phyloP scores from a whole-genome alignment of 371 early-diverging fungal species.

The Dinochytrium kinnereticum region DNA sequence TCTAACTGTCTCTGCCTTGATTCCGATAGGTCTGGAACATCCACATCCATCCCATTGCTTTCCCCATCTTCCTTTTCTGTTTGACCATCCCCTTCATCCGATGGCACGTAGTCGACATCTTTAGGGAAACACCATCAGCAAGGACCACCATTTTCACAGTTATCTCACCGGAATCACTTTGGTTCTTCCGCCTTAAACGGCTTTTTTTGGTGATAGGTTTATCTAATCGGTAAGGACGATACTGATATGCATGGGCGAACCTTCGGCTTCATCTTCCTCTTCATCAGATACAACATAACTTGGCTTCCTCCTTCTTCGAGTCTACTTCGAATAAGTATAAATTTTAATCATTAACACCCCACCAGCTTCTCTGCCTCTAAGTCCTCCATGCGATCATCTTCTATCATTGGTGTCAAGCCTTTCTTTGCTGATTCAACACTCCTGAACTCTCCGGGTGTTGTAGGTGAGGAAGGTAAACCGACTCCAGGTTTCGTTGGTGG shows the following conservation, averaged over 20 bases:
- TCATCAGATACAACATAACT: conserved; percentile 47
- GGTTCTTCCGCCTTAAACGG: background rate
- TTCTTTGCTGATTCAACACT: too few species aligned
- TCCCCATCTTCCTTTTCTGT: background rate
- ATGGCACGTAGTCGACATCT: background rate
- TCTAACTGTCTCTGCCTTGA: background rate
- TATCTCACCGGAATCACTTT: too few species aligned
- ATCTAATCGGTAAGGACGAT: background rate
- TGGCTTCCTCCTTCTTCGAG: conserved; percentile 33
- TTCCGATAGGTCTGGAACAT: background rate
- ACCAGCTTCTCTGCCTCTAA: background rate
- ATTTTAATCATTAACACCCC: background rate
- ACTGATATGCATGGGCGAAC: background rate
- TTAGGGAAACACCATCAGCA: too few species aligned
- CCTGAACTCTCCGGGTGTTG: too few species aligned
- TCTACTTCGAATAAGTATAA: background rate
- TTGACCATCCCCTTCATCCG: background rate
- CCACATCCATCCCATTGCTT: background rate
- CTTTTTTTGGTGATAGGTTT: background rate
- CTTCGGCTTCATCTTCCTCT: conserved; percentile 36
- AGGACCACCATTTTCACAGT: background rate
- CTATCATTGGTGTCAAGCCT: too few species aligned
- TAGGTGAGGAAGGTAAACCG: background rate
- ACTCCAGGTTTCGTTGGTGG: background rate
- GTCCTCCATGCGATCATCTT: too few species aligned